Evolutionary conservation across 768 basidiomycete species (phyloP).

Genomic region (Suillus paluster): DNA sequence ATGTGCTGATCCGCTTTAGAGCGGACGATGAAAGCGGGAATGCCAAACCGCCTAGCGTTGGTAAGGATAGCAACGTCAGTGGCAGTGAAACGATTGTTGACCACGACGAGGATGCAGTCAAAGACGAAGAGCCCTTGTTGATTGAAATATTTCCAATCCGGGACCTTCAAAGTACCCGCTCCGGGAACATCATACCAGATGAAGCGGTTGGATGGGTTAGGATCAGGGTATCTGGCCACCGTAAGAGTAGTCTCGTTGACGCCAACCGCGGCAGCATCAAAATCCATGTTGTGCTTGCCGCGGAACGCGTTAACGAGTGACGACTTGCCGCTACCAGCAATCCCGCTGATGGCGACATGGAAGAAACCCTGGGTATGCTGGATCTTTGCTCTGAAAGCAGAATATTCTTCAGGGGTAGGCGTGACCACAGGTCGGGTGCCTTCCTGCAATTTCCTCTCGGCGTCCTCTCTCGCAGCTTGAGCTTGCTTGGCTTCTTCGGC

Average conservation of each 20-base stretch:
- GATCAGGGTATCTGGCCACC: constrained; percentile 27
- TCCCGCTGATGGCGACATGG: constrained; percentile 19
- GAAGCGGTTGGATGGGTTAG: constrained; percentile 15
- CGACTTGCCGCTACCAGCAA: constrained; percentile 19
- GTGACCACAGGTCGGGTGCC: constrained; percentile 18
- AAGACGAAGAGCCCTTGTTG: constrained; percentile 33
- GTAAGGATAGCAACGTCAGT: constrained; percentile 31
- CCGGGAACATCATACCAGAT: constrained; percentile 37
- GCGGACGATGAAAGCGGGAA: constrained; percentile 35
- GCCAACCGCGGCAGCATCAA: constrained; percentile 27
- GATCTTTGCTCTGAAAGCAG: constrained; percentile 6
- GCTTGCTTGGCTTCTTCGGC: constrained; percentile 28
- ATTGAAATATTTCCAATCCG: constrained; percentile 35
- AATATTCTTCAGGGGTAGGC: constrained; percentile 20
- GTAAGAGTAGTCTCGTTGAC: constrained; percentile 27
- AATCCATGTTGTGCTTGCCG: constrained; percentile 23
- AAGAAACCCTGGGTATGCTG: constrained; percentile 15
- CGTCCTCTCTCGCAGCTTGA: constrained; percentile 22
- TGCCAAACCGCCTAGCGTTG: constrained; percentile 25
- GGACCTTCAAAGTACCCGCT: constrained; percentile 28
- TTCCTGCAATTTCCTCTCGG: constrained; percentile 13
- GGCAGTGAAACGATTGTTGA: constrained; percentile 29
- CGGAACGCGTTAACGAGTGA: constrained; percentile 27
- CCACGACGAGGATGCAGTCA: constrained; percentile 29
- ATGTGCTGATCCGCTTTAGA: constrained; percentile 42